A percentile compares a stretch with the other conserved stretches of the same genome.
Conservation (phyloP, 1,284 basidiomycete genomes). For the Papiliotrema terrestris region DNA sequence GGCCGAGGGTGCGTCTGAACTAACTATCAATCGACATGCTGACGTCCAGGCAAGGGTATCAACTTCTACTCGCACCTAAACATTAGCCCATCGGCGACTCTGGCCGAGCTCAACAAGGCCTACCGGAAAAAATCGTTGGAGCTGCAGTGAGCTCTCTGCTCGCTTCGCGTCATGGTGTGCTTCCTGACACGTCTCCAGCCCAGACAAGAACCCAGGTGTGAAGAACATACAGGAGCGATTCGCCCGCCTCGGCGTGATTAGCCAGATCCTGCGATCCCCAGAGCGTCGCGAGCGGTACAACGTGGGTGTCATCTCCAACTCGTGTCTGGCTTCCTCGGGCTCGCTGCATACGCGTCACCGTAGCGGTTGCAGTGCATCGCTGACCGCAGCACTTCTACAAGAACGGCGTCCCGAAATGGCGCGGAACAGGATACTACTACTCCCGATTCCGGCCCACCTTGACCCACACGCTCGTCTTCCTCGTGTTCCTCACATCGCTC, state of each 20-base stretch:
- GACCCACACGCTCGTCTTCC: conserved; percentile 68
- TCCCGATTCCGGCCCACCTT: conserved; percentile 86
- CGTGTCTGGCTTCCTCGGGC: no score
- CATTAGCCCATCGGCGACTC: conserved; percentile 65
- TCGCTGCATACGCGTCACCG: no score
- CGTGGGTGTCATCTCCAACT: conserved; percentile 26
- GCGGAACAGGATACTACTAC: conserved; percentile 71
- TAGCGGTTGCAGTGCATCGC: no score
- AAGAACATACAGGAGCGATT: conserved; percentile 80
- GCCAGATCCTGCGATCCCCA: conserved; percentile 69
- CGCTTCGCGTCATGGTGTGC: not conserved
- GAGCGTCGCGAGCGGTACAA: conserved; percentile 73
- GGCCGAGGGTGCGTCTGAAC: conserved; percentile 62
- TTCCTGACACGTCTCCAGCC: conserved; percentile 54
- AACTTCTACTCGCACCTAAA: conserved; percentile 86
- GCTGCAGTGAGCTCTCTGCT: conserved; percentile 63
- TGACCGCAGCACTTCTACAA: conserved; percentile 46
- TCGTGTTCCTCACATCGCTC: conserved; percentile 66
- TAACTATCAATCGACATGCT: not conserved
- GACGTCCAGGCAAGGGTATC: conserved; percentile 65
- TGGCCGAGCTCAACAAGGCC: conserved; percentile 73
- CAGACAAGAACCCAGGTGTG: conserved; percentile 85
- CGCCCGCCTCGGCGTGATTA: conserved; percentile 79
- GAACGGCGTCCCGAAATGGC: conserved; percentile 49
- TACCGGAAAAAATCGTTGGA: conserved; percentile 84